A percentile compares a stretch with the other conserved stretches of the same genome.
phyloP scores from a whole-genome alignment of 225 moss, liverwort and hornwort genomes.

The Physcomitrium patens region DNA sequence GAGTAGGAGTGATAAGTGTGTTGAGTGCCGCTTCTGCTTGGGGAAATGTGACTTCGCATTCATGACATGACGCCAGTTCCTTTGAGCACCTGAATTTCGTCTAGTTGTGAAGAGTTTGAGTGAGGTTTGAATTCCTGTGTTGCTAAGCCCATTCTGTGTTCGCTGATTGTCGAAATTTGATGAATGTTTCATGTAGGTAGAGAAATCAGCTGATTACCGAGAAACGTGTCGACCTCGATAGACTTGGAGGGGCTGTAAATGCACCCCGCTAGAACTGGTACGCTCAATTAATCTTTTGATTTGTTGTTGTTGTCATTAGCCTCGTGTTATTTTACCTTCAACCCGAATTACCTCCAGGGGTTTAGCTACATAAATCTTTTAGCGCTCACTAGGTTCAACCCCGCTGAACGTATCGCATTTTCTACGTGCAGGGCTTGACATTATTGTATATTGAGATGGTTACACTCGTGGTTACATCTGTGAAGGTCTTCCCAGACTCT shows the following conservation, averaged over 20 bases:
- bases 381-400: conserved; percentile 4
- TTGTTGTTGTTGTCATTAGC: not conserved
- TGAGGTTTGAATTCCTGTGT: not conserved
- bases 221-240: not conserved
- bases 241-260: conserved; percentile 27
- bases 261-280: conserved; percentile 41
- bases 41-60: conserved; percentile 5
- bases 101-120: conserved; percentile 8
- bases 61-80: conserved; percentile 5
- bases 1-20: too few relatives aligned
- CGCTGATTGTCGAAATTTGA: conserved; percentile 24
- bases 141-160: conserved; percentile 13
- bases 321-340: conserved; percentile 2
- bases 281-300: not conserved
- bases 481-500: conserved; percentile 43
- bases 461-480: conserved; percentile 42
- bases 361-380: conserved; percentile 4
- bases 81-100: not conserved
- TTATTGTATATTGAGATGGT: conserved; percentile 37
- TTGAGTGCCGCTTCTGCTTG: too few relatives aligned
- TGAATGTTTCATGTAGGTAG: conserved; percentile 6
- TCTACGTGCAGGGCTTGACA: conserved; percentile 33
- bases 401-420: conserved; percentile 11
- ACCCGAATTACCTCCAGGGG: not conserved
- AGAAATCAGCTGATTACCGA: conserved; percentile 25